phyloP scores from a whole-genome alignment of 73 alveolate genomes.

The Paramecium biaurelia region DNA sequence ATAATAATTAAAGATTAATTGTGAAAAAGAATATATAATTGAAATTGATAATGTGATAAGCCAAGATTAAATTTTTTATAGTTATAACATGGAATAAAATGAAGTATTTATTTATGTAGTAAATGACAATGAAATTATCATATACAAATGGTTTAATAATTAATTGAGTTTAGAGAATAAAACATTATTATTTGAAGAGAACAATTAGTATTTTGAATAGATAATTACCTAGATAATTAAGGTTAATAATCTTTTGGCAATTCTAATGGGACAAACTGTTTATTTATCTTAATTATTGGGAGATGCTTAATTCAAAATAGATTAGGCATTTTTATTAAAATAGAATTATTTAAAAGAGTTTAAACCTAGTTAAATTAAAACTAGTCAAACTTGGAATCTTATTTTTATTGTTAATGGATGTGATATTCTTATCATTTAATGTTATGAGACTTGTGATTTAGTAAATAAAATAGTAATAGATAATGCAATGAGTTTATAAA shows the following conservation, averaged over 20 bases:
- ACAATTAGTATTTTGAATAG: not conserved
- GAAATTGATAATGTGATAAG: not conserved
- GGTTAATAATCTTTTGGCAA: not conserved
- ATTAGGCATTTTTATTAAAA: not conserved
- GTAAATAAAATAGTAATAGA: not conserved
- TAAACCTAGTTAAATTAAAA: not conserved
- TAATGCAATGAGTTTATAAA: not conserved
- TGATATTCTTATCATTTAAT: not conserved
- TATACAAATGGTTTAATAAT: not conserved
- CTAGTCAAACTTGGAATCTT: not conserved
- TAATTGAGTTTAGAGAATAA: not conserved
- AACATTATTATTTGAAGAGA: not conserved
- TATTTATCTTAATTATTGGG: not conserved
- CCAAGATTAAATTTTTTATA: not conserved
- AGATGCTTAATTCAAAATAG: not conserved
- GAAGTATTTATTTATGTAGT: not conserved
- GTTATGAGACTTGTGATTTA: not conserved
- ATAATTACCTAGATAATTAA: not conserved
- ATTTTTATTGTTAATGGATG: not conserved
- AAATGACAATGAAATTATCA: not conserved
- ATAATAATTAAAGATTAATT: not conserved
- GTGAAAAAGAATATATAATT: not conserved
- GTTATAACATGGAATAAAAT: not conserved
- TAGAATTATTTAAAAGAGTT: not conserved
- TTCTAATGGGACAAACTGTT: not conserved